A percentile compares a stretch with the other conserved stretches of the same genome.
These are phyloP conservation scores for Clarireedia monteithiana DNA, from an alignment of 2,329 filamentous ascomycete genomes.

Conservation along the genomic window DNA sequence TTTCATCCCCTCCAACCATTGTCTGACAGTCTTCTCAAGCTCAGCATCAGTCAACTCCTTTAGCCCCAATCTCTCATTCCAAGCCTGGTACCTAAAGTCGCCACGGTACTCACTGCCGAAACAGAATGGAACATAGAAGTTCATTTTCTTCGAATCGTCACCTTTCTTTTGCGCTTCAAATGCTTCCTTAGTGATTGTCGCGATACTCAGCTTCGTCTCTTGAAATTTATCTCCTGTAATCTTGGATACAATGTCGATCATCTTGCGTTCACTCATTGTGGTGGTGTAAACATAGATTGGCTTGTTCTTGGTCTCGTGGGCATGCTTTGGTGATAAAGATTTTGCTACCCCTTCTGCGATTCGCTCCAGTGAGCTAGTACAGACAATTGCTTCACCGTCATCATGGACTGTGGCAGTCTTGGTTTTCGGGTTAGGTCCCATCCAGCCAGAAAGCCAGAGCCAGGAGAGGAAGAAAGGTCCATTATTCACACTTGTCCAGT, in stretches of 20 bases:
- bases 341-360: slow-evolving; percentile 12
- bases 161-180: slow-evolving; percentile 8
- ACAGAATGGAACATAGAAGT: slow-evolving; percentile 25
- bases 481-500: slow-evolving; percentile 8
- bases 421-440: slow-evolving; percentile 10
- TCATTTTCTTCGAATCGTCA: slow-evolving; percentile 10
- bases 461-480: slow-evolving; percentile 9
- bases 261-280: slow-evolving; percentile 10
- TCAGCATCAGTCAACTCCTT: too few species aligned
- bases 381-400: slow-evolving; percentile 11
- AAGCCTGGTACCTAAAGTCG: too few species aligned
- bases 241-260: slow-evolving; percentile 9
- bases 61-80: too few species aligned
- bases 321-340: slow-evolving; percentile 8
- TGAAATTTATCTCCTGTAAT: slow-evolving; percentile 4
- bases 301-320: slow-evolving; percentile 17
- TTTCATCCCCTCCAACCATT: too few species aligned
- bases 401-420: slow-evolving; percentile 8
- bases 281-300: slow-evolving; percentile 12
- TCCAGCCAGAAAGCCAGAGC: slow-evolving; percentile 9
- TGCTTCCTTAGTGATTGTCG: slow-evolving; percentile 6
- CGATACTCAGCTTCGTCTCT: neutral
- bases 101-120: too few species aligned
- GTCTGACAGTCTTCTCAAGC: too few species aligned
- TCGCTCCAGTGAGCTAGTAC: slow-evolving; percentile 10